phyloP scores from a whole-genome alignment of 164 flowering plant species.

The Nymphaea thermarum region DNA sequence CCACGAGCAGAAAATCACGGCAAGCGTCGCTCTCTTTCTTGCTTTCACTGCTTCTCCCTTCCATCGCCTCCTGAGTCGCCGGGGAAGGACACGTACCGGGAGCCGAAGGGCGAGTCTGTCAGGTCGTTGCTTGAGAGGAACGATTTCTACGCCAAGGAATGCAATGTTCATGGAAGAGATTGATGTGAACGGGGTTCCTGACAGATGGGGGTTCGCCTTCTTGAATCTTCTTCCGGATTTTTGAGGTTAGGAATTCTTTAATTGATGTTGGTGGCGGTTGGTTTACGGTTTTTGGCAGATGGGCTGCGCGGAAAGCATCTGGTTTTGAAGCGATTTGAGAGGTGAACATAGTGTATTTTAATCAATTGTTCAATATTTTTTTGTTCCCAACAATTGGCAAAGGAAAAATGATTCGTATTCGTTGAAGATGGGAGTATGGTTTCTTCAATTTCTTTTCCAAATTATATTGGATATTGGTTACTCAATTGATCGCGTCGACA shows the following conservation, averaged over 20 bases:
- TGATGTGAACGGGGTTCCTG: background rate
- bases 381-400: no score
- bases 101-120: slow-evolving; percentile 25
- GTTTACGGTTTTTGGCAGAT: background rate
- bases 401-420: no score
- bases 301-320: background rate
- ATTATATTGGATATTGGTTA: no score
- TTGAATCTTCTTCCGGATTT: background rate
- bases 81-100: slow-evolving; percentile 38
- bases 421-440: no score
- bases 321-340: background rate
- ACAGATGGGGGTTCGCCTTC: background rate
- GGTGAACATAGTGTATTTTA: no score
- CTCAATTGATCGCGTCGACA: no score
- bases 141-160: slow-evolving; percentile 49
- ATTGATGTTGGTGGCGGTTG: background rate
- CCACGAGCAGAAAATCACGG: slow-evolving; percentile 2
- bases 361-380: no score
- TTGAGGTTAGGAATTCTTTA: background rate
- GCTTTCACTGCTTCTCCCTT: slow-evolving; percentile 8
- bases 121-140: slow-evolving; percentile 46
- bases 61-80: slow-evolving; percentile 15
- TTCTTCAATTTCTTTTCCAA: no score
- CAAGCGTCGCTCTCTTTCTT: slow-evolving; percentile 16
- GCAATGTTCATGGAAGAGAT: slow-evolving; percentile 37